phyloP scores from a whole-genome alignment of 306 rosid species.

The Vachellia pachyceras region DNA sequence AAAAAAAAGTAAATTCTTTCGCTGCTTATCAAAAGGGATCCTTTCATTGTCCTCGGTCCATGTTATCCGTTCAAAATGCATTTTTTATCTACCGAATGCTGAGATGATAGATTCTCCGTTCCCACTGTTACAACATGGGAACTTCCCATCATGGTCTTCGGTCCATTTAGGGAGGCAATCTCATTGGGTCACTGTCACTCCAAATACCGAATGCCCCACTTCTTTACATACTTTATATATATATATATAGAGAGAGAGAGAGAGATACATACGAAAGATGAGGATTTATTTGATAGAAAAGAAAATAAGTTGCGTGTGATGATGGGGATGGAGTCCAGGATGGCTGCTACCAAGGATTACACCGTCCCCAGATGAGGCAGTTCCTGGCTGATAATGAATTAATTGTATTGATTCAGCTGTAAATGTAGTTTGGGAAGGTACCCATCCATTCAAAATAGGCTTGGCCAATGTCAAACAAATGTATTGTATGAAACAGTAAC shows the following conservation, averaged over 20 bases:
- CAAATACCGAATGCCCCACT: neutral
- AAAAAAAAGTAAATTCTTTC: no score
- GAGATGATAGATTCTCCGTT: no score
- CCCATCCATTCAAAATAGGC: neutral
- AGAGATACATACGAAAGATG: no score
- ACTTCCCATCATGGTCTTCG: no score
- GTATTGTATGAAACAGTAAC: no score
- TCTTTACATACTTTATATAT: neutral
- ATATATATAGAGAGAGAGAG: neutral
- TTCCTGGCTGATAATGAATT: neutral
- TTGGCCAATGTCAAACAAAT: no score
- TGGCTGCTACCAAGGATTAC: neutral
- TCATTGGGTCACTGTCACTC: neutral
- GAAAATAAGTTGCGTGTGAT: neutral
- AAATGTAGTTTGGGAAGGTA: neutral
- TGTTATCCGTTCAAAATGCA: no score
- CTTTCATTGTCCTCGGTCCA: no score
- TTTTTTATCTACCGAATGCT: no score
- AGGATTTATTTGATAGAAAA: no score
- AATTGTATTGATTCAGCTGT: neutral
- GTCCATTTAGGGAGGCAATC: neutral
- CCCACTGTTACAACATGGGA: no score
- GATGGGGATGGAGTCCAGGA: neutral
- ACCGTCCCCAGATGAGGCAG: neutral
- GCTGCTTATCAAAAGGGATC: no score